A percentile compares a stretch with the other conserved stretches of the same genome.
phyloP scores from a whole-genome alignment of 2,329 filamentous ascomycete genomes.

The Aspergillus hortae region DNA sequence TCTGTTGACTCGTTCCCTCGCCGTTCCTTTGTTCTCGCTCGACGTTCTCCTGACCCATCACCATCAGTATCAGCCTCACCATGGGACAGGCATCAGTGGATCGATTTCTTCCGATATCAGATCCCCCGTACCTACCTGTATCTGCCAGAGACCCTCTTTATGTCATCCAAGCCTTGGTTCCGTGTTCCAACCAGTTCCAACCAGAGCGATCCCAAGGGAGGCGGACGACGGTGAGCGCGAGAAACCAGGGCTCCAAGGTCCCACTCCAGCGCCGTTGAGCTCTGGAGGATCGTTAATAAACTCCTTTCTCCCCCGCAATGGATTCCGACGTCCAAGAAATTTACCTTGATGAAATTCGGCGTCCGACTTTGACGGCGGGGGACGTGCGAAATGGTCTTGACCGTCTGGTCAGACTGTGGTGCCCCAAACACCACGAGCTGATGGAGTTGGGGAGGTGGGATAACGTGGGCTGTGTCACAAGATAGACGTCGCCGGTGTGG shows the following conservation, averaged over 20 bases:
- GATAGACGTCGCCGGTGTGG: not conserved
- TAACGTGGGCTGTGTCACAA: constrained; percentile 9
- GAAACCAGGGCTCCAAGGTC: constrained; percentile 11
- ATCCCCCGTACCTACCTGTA: constrained; percentile 7
- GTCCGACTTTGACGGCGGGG: not conserved
- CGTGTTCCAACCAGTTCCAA: constrained; percentile 13
- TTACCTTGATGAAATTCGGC: not conserved
- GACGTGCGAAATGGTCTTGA: too few relatives aligned
- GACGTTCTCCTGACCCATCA: constrained; percentile 5
- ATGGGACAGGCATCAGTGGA: not conserved
- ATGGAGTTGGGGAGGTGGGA: not conserved
- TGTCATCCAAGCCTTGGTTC: constrained; percentile 11
- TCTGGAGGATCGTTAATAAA: constrained; percentile 4
- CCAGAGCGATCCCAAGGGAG: constrained; percentile 13
- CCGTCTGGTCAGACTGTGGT: too few relatives aligned
- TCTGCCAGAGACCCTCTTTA: constrained; percentile 4
- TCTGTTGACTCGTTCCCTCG: constrained; percentile 1
- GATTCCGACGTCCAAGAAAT: not conserved
- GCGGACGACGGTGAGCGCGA: constrained; percentile 6
- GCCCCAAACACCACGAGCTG: not conserved
- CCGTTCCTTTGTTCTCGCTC: not conserved
- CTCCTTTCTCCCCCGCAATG: not conserved
- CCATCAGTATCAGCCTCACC: not conserved
- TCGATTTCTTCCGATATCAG: constrained; percentile 1
- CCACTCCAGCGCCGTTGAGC: constrained; percentile 11